Evolutionary conservation across 1,284 basidiomycete genomes (phyloP).

Genomic region (Amylostereum chailletii): DNA sequence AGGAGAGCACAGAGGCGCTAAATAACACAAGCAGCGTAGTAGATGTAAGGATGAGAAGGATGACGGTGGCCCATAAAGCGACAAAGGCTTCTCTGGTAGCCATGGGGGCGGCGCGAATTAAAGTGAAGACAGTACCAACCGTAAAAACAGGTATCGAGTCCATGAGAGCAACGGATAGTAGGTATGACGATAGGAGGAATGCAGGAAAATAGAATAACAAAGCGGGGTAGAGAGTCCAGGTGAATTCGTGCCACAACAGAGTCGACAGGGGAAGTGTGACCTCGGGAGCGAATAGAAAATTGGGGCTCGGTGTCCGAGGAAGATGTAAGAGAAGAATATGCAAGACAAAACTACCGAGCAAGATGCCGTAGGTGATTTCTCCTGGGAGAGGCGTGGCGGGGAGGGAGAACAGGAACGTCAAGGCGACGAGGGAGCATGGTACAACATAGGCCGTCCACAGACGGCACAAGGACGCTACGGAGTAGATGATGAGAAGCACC

Average conservation of each 20-base stretch:
- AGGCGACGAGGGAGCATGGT: constrained; percentile 23
- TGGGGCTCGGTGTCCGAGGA: constrained; percentile 31
- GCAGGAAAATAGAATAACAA: constrained; percentile 39
- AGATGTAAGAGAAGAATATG: constrained; percentile 36
- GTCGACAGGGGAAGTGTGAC: constrained; percentile 33
- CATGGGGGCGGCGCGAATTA: constrained; percentile 27
- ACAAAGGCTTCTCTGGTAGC: constrained; percentile 35
- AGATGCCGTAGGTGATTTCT: constrained; percentile 27
- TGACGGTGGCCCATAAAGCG: constrained; percentile 24
- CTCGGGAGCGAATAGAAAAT: constrained; percentile 29
- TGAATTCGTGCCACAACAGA: constrained; percentile 29
- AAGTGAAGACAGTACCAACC: neutral
- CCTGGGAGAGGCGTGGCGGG: constrained; percentile 28
- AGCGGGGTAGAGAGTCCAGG: constrained; percentile 29
- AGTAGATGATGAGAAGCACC: constrained; percentile 27
- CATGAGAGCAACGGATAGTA: constrained; percentile 32
- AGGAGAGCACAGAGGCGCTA: constrained; percentile 17
- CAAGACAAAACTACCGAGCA: constrained; percentile 31
- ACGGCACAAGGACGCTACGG: constrained; percentile 22
- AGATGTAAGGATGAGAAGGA: constrained; percentile 25
- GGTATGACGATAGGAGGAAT: constrained; percentile 30
- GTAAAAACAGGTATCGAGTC: constrained; percentile 21
- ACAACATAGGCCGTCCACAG: constrained; percentile 14
- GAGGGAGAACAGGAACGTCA: constrained; percentile 23
- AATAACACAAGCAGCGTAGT: constrained; percentile 24